These are phyloP conservation scores for Nidularia pulvinata DNA, from an alignment of 768 basidiomycete species.

Conservation along the genomic window DNA sequence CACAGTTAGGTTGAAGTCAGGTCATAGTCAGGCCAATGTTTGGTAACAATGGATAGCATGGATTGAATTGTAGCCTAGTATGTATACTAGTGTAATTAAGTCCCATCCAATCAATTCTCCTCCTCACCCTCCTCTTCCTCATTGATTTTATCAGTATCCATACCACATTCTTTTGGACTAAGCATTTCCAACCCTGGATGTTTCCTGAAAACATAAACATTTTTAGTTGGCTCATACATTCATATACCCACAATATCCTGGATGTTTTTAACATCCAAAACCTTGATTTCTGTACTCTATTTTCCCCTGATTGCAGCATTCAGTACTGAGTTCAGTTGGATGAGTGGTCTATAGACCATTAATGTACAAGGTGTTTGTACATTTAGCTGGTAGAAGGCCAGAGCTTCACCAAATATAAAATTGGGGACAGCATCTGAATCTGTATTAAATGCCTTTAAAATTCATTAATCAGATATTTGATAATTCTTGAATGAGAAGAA, in stretches of 20 bases:
- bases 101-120: neutral
- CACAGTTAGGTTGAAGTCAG: too few species aligned
- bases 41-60: too few species aligned
- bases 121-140: neutral
- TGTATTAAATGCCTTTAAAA: neutral
- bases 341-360: neutral
- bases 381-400: neutral
- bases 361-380: neutral
- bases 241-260: neutral
- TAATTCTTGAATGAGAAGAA: neutral
- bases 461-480: too few species aligned
- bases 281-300: neutral
- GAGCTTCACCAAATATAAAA: neutral
- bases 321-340: neutral
- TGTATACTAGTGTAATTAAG: too few species aligned
- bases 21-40: too few species aligned
- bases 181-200: neutral
- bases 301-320: neutral
- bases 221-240: neutral
- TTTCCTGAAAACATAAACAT: neutral
- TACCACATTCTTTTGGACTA: neutral
- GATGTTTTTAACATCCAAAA: neutral
- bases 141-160: neutral
- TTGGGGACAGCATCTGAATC: neutral
- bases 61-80: too few species aligned